Evolutionary conservation across 164 flowering plant genomes (phyloP).

Genomic region (Hamamelis virginiana): DNA sequence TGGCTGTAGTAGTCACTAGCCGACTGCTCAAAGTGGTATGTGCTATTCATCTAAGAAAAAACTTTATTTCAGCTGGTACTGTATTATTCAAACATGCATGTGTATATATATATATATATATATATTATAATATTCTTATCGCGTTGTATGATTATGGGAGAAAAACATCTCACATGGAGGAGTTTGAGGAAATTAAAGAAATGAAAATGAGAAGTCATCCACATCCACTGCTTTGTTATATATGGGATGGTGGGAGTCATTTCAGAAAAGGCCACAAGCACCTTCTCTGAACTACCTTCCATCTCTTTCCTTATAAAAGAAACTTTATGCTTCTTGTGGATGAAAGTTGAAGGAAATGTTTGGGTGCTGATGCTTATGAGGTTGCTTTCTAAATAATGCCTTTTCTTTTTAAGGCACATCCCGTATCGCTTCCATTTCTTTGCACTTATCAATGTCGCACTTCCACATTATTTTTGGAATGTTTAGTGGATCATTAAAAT

Average conservation of each 20-base stretch:
- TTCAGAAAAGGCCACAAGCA: conserved; percentile 9
- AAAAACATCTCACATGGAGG: background rate
- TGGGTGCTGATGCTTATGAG: background rate
- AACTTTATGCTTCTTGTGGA: background rate
- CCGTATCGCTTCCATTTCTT: no score
- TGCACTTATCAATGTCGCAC: background rate
- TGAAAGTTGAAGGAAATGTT: background rate
- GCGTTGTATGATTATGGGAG: background rate
- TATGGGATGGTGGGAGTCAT: conserved; percentile 19
- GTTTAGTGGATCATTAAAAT: no score
- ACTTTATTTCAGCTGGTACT: no score
- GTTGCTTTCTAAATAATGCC: background rate
- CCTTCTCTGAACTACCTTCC: conserved; percentile 12
- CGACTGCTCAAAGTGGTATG: conserved; percentile 12
- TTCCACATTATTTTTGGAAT: background rate
- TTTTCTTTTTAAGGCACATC: background rate
- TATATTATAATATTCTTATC: no score
- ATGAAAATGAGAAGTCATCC: background rate
- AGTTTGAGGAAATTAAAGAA: no score
- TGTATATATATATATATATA: no score
- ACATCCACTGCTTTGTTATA: background rate
- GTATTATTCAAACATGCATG: no score
- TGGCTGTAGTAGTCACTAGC: conserved; percentile 1
- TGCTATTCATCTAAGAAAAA: conserved; percentile 17
- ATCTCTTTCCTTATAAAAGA: background rate